A percentile compares a stretch with the other conserved stretches of the same genome.
Conservation (phyloP, 768 basidiomycete species). For the Trametes cubensis region DNA sequence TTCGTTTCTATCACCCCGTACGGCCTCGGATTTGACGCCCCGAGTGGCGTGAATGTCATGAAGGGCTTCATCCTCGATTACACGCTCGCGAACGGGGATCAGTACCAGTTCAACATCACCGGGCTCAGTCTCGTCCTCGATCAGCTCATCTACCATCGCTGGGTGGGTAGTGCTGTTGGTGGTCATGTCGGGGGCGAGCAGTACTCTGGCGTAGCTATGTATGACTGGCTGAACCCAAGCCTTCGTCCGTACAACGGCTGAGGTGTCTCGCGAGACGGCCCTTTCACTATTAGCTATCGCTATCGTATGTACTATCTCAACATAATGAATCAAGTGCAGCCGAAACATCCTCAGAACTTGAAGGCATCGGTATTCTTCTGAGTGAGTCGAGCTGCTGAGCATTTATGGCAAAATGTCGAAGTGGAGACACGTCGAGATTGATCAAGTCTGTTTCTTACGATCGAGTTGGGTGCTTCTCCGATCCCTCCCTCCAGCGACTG, state of each 20-base stretch:
- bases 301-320: too few species aligned
- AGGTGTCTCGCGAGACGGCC: background rate
- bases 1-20: slow-evolving; percentile 24
- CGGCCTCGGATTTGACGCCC: slow-evolving; percentile 19
- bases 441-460: too few species aligned
- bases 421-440: too few species aligned
- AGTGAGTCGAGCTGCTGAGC: too few species aligned
- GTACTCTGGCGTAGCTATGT: slow-evolving; percentile 5
- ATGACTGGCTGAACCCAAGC: slow-evolving; percentile 25
- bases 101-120: slow-evolving; percentile 27
- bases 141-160: slow-evolving; percentile 30
- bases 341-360: too few species aligned
- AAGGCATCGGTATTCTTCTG: too few species aligned
- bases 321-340: too few species aligned
- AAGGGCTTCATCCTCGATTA: slow-evolving; percentile 28
- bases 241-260: slow-evolving; percentile 11
- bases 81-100: slow-evolving; percentile 26
- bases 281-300: too few species aligned
- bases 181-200: slow-evolving; percentile 19
- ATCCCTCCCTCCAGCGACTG: too few species aligned
- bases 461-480: too few species aligned
- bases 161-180: slow-evolving; percentile 24
- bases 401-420: too few species aligned
- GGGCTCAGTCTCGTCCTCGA: slow-evolving; percentile 26
- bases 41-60: slow-evolving; percentile 25